phyloP scores from a whole-genome alignment of 106 monocot species.

The Triglochin maritima region DNA sequence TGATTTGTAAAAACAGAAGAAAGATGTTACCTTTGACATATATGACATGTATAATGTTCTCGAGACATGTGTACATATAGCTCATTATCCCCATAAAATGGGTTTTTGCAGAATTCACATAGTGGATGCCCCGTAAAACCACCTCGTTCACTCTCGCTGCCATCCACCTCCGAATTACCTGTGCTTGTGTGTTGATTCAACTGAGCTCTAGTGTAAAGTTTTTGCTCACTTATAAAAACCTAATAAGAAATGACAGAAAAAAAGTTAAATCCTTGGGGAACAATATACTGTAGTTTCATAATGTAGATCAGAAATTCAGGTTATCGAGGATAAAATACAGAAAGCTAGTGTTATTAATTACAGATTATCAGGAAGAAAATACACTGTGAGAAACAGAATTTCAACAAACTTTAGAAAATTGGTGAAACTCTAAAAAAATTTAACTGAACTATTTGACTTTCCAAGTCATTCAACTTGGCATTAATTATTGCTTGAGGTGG shows the following conservation, averaged over 20 bases:
- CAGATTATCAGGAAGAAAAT: too few relatives aligned
- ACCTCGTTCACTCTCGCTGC: constrained; percentile 73
- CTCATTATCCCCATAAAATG: constrained; percentile 97
- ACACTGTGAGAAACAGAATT: too few relatives aligned
- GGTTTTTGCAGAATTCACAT: constrained; percentile 80
- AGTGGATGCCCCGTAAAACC: constrained; percentile 93
- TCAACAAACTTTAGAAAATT: too few relatives aligned
- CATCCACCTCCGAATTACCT: constrained; percentile 94
- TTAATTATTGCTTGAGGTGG: too few relatives aligned
- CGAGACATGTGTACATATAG: constrained; percentile 87
- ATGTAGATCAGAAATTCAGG: too few relatives aligned
- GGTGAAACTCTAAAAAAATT: too few relatives aligned
- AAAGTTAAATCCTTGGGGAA: background rate
- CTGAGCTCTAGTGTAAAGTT: constrained; percentile 80
- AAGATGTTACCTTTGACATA: constrained; percentile 66
- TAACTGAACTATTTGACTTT: too few relatives aligned
- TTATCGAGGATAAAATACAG: too few relatives aligned
- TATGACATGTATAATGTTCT: constrained; percentile 92
- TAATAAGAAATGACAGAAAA: constrained; percentile 13
- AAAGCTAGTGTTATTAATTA: too few relatives aligned
- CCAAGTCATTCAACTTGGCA: too few relatives aligned
- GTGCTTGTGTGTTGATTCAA: constrained; percentile 60
- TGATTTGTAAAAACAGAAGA: background rate
- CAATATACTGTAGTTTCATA: background rate
- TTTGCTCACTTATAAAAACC: constrained; percentile 97